phyloP scores from a whole-genome alignment of 169 alveolate genomes.

The Fabrea salina region DNA sequence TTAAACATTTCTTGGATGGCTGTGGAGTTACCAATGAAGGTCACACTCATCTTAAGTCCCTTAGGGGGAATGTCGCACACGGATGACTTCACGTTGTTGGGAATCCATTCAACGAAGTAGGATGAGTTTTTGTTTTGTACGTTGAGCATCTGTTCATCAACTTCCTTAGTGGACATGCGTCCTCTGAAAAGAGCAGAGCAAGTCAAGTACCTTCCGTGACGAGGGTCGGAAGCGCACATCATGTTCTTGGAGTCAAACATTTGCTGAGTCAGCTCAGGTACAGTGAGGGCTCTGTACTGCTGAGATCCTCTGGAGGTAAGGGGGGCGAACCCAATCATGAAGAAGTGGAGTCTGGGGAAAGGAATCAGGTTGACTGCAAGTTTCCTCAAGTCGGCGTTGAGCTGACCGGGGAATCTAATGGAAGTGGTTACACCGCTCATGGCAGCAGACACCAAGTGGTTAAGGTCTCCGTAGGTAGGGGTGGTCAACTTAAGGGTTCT shows the following conservation, averaged over 20 bases:
- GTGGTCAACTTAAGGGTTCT: conserved; percentile 97
- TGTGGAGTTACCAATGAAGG: conserved; percentile 98
- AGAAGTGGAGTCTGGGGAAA: conserved; percentile 98
- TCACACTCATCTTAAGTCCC: conserved; percentile 98
- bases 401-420: conserved; percentile 75
- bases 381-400: conserved; percentile 89
- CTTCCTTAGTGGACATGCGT: conserved; percentile 99
- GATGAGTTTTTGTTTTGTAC: conserved; percentile 97
- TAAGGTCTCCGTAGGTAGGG: conserved; percentile 98
- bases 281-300: conserved; percentile 98
- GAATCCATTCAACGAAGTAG: conserved; percentile 99
- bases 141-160: conserved; percentile 98
- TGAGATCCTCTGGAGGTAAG: conserved; percentile 97
- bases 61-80: conserved; percentile 99
- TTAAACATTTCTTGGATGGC: conserved; percentile 98
- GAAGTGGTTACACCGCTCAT: conserved; percentile 92
- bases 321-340: conserved; percentile 99
- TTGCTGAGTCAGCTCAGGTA: conserved; percentile 98
- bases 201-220: conserved; percentile 98
- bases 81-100: conserved; percentile 96
- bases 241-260: conserved; percentile 99
- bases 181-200: conserved; percentile 99
- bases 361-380: conserved; percentile 98
- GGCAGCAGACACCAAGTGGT: conserved; percentile 96
- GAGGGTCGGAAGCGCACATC: conserved; percentile 99